Percentiles rank a stretch among this genome's conserved stretches.
These are phyloP conservation scores for Rhizodiscina lignyota DNA, from an alignment of 495 filamentous ascomycete species.

Conservation along the genomic window DNA sequence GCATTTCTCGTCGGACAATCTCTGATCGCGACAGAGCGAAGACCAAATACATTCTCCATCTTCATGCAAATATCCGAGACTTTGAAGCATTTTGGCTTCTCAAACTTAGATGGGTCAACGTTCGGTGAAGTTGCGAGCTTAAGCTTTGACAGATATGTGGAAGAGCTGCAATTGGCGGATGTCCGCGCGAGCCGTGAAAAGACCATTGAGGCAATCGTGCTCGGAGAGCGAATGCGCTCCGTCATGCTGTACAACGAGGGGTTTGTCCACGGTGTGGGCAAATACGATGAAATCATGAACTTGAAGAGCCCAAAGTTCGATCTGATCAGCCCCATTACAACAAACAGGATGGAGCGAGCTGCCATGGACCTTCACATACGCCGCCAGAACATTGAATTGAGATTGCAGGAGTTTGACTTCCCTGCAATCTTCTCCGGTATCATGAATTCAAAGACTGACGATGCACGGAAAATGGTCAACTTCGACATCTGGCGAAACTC, in stretches of 20 bases:
- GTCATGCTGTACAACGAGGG: constrained; percentile 74
- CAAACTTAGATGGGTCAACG: constrained; percentile 62
- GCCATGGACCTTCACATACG: constrained; percentile 61
- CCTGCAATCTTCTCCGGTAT: constrained; percentile 80
- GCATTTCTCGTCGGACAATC: constrained; percentile 71
- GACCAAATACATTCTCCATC: constrained; percentile 53
- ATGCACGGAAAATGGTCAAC: constrained; percentile 56
- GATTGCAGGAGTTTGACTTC: constrained; percentile 74
- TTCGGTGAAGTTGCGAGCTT: constrained; percentile 64
- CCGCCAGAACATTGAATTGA: constrained; percentile 43
- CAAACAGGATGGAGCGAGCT: constrained; percentile 64
- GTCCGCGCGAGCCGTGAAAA: constrained; percentile 72
- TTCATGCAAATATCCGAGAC: constrained; percentile 54
- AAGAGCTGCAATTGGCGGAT: constrained; percentile 61
- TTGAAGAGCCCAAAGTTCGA: constrained; percentile 50
- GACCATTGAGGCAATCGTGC: constrained; percentile 73
- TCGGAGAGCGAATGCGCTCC: constrained; percentile 74
- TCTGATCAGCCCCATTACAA: constrained; percentile 52
- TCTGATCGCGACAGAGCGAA: constrained; percentile 56
- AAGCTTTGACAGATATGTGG: constrained; percentile 60
- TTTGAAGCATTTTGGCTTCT: constrained; percentile 60
- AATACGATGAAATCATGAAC: constrained; percentile 56
- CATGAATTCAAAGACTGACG: constrained; percentile 57
- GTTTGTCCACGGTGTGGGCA: constrained; percentile 85
- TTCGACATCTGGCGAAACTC: constrained; percentile 69